These are phyloP conservation scores for Mortierella sp. DNA, from an alignment of 371 early-diverging fungal species.

Conservation along the genomic window DNA sequence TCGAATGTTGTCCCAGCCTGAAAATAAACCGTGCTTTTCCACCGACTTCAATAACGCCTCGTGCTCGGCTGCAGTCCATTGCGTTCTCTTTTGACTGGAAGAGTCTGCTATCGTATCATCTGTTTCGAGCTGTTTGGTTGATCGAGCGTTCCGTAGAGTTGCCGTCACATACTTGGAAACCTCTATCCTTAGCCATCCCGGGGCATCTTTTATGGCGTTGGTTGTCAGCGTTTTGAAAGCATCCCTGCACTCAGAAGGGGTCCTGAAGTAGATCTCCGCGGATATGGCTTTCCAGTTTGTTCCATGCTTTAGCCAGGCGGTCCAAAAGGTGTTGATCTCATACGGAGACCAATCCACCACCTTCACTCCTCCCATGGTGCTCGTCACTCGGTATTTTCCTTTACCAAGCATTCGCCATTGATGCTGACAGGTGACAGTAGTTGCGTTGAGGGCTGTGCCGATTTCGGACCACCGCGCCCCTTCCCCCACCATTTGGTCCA, in stretches of 20 bases:
- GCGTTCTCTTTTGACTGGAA: neutral
- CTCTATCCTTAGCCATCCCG: conserved; percentile 45
- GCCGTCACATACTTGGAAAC: conserved; percentile 20
- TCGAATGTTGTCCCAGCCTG: conserved; percentile 34
- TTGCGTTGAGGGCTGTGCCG: conserved; percentile 3
- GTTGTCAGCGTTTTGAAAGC: conserved; percentile 12
- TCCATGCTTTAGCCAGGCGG: conserved; percentile 11
- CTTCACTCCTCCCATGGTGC: neutral
- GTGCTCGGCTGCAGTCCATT: conserved; percentile 23
- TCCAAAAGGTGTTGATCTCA: conserved; percentile 33
- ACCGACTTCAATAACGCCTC: conserved; percentile 31
- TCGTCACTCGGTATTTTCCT: conserved; percentile 25
- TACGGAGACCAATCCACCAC: conserved; percentile 6
- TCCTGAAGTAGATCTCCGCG: conserved; percentile 1
- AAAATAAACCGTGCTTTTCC: conserved; percentile 39
- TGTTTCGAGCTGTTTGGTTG: neutral
- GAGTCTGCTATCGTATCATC: neutral
- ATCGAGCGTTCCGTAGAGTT: conserved; percentile 11
- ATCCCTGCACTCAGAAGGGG: conserved; percentile 6
- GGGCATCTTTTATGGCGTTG: conserved; percentile 26
- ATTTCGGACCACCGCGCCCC: conserved; percentile 25
- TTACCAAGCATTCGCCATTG: conserved; percentile 40
- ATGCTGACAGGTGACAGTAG: conserved; percentile 33
- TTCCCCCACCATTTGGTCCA: conserved; percentile 41
- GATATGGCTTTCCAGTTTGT: conserved; percentile 19